Conservation (phyloP, 805 yeast genomes). For the Cyberlindnera suaveolens region DNA sequence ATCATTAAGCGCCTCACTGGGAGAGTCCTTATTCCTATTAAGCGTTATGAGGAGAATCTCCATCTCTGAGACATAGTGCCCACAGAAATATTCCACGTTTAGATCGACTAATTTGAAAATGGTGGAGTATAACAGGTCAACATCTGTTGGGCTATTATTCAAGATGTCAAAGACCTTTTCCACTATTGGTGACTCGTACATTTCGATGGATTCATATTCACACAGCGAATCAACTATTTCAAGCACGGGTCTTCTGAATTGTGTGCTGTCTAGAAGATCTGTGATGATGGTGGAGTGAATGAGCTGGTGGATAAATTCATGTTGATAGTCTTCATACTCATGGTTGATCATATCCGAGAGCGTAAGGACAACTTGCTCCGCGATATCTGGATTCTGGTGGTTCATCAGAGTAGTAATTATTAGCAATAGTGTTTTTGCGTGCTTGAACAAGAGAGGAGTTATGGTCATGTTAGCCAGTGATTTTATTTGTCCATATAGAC, state of each 20-base stretch:
- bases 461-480: constrained; percentile 15
- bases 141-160: background rate
- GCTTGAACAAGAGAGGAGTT: constrained; percentile 6
- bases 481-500: constrained; percentile 10
- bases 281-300: constrained; percentile 1
- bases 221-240: constrained; percentile 5
- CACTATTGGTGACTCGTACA: background rate
- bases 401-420: constrained; percentile 1
- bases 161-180: background rate
- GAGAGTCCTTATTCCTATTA: background rate
- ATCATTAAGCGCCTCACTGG: constrained; percentile 7
- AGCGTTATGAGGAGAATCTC: constrained; percentile 9
- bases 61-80: constrained; percentile 4
- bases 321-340: constrained; percentile 10
- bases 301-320: constrained; percentile 2
- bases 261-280: background rate
- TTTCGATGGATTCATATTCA: constrained; percentile 3
- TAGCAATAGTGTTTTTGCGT: background rate
- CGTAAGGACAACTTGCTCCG: constrained; percentile 9
- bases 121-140: background rate
- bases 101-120: constrained; percentile 6
- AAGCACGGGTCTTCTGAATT: background rate
- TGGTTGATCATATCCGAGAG: constrained; percentile 15
- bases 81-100: constrained; percentile 3
- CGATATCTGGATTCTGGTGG: constrained; percentile 17